Percentiles rank a stretch among this genome's conserved stretches.
phyloP scores from a whole-genome alignment of 2,329 filamentous ascomycete genomes.

The Fusarium hostae region DNA sequence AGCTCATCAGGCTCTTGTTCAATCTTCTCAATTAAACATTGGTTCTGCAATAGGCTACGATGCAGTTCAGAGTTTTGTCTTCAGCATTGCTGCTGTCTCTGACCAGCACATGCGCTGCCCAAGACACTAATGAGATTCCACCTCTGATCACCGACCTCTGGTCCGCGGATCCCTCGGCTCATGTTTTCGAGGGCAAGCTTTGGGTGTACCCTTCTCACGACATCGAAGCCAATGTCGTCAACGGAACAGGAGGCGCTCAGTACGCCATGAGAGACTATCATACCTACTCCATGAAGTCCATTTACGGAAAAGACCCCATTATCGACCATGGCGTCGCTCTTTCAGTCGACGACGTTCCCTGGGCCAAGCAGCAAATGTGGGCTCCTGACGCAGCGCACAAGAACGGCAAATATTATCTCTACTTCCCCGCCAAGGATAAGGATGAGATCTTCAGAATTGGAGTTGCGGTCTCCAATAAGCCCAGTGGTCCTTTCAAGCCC shows the following conservation, averaged over 20 bases:
- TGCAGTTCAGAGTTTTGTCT: not conserved
- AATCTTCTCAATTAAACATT: not conserved
- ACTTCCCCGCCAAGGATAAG: conserved; percentile 25
- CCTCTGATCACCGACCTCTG: conserved; percentile 15
- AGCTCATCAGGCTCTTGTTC: not conserved
- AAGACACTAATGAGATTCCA: not conserved
- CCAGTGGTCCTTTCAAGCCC: conserved; percentile 14
- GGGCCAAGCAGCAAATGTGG: conserved; percentile 20
- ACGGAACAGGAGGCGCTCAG: not conserved
- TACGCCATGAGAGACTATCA: conserved; percentile 24
- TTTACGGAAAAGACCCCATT: conserved; percentile 8
- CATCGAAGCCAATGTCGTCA: not conserved
- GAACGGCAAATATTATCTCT: conserved; percentile 27
- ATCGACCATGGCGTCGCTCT: conserved; percentile 8
- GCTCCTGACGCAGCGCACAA: conserved; percentile 20
- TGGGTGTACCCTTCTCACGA: conserved; percentile 23
- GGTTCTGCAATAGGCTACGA: not conserved
- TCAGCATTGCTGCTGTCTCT: not conserved
- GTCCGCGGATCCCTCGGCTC: conserved; percentile 21
- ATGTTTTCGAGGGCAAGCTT: conserved; percentile 10
- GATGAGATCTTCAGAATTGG: conserved; percentile 21
- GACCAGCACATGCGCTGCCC: not conserved
- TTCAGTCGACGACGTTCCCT: conserved; percentile 4
- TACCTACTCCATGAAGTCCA: conserved; percentile 14
- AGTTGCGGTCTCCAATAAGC: conserved; percentile 10